Base-by-base conservation (phyloP, 1,284 basidiomycete genomes). In the Microbotryum intermedium region DNA sequence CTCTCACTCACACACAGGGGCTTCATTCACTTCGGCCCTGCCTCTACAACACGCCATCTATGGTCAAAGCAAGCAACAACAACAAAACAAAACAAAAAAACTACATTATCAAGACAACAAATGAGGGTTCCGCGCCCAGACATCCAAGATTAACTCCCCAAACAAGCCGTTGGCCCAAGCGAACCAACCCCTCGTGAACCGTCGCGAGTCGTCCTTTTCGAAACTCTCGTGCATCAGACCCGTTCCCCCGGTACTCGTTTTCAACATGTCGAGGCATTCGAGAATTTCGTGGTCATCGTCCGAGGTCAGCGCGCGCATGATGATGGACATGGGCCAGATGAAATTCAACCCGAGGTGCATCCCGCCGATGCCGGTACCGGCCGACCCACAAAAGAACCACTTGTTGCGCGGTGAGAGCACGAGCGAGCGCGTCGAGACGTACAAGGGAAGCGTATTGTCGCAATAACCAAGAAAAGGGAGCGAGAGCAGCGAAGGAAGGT, bases 151-250 rank as follows among this genome's bases (percentile, higher is more conserved):
- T 1, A 64, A 60, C 44, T 70, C 65, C 1, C 66, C 69, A 42
- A 70, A 67, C n/a, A 71, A 49, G 0, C 70, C 69, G 55, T 70
- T 71, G 1, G 62, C 65, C 70, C 70, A 71, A 10, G 63, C 64
- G 58, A 70, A 71, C 66, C 66, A 70, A 11, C 57, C 53, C 9
- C 69, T 18, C 2, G 69, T 71, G 50, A 65, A 71, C 30, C 71
- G 65, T n/a, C 59, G 59, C 1, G 67, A 58, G 47, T 71, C 69
- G 23, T 55, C 26, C 16, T 69, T 67, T 50, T 71, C 66, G 64
- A 71, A 66, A 39, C 52, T 59, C 43, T 72, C 69, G 48, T 72
- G 70, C 30, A 72, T 71, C 23, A 72, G 26, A 58, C 57, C 57
- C 10, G 70, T 72, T 0, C 68, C 69, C 6, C 69, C 70, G 1